Base-by-base conservation (phyloP, 176 grass and related monocot genomes). In the Puccinellia tenuiflora region DNA sequence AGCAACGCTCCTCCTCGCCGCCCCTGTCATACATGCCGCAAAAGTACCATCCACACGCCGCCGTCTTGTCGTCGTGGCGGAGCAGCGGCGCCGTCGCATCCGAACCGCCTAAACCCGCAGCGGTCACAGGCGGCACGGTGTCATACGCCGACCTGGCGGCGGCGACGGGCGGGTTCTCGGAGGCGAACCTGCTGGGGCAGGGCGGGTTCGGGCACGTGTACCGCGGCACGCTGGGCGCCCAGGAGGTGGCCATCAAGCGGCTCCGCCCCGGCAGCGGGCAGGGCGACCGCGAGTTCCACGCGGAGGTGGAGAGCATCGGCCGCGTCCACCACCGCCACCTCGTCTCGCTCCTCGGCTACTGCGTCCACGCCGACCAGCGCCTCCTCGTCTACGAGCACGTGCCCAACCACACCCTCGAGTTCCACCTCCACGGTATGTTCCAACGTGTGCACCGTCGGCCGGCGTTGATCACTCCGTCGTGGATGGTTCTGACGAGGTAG, bases 191-290 rank as follows among this genome's bases (percentile, higher is more conserved):
- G 64, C 89, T 98, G 1, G 96, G 96, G 0, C 85, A 93, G 74
- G 96, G 96, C 42, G 96, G 96, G 21, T 98, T 98, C 59, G 96
- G 96, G 5, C 87, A 93, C 46, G 96, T 98, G 24, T 98, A 95
- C 75, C 83, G 53, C 55, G 96, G 96, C 31, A 51, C 62, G 17
- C 79, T 93, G 15, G 7, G 75, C 33, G 62, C 67, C 77, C 22
- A 43, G 50, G 92, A 91, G 84, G 89, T 98, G 50, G 96, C 96
- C 51, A 93, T 98, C 87, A 98, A 98, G 88, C 89, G 89, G 77
- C 76, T 98, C 10, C 90, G 54, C 5, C 15, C 79, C 0, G 92
- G 87, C 1, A 73, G 92, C 46, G 78, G 96, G 37, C 96, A 98
- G 87, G 96, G 96, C 16, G 92, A 98, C 14, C 90, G 89, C 56